A percentile compares a stretch with the other conserved stretches of the same genome.
phyloP scores from a whole-genome alignment of 1,284 basidiomycete genomes.

The Ceratorhiza oryzae-sativae region DNA sequence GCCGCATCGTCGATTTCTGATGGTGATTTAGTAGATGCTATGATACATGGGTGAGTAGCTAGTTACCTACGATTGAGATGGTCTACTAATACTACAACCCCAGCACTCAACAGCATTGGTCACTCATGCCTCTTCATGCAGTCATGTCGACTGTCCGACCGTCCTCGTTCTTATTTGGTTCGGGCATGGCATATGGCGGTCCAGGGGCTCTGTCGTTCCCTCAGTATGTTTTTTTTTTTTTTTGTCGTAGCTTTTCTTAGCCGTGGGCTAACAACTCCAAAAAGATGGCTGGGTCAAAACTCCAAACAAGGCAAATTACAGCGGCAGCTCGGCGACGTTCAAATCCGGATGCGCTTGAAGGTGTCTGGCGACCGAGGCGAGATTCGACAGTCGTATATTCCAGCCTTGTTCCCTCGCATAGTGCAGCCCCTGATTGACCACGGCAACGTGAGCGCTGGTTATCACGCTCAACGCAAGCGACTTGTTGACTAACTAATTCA shows the following conservation, averaged over 20 bases:
- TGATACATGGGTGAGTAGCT: slow-evolving; percentile 84
- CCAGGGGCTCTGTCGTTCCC: slow-evolving; percentile 79
- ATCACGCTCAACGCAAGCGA: background rate
- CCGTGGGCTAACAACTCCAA: slow-evolving; percentile 27
- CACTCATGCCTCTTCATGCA: slow-evolving; percentile 92
- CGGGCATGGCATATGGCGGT: slow-evolving; percentile 68
- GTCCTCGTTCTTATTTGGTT: slow-evolving; percentile 81
- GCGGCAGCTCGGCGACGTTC: slow-evolving; percentile 87
- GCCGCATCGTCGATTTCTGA: slow-evolving; percentile 94
- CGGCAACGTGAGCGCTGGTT: slow-evolving; percentile 54
- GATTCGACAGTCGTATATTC: slow-evolving; percentile 90
- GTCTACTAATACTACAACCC: background rate
- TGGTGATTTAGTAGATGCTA: slow-evolving; percentile 90
- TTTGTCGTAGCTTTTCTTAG: background rate
- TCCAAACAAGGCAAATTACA: slow-evolving; percentile 87
- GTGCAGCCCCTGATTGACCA: slow-evolving; percentile 79
- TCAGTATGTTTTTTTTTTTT: slow-evolving; percentile 64
- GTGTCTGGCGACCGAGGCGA: slow-evolving; percentile 90
- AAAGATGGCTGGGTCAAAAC: slow-evolving; percentile 95
- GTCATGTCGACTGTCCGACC: slow-evolving; percentile 89
- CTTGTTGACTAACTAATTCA: background rate
- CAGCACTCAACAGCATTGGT: slow-evolving; percentile 95
- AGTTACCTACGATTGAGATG: background rate
- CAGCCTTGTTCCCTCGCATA: slow-evolving; percentile 80
- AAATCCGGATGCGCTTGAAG: slow-evolving; percentile 92